Conservation (phyloP, 2,329 filamentous ascomycete genomes). For the Cladophialophora yegresii region DNA sequence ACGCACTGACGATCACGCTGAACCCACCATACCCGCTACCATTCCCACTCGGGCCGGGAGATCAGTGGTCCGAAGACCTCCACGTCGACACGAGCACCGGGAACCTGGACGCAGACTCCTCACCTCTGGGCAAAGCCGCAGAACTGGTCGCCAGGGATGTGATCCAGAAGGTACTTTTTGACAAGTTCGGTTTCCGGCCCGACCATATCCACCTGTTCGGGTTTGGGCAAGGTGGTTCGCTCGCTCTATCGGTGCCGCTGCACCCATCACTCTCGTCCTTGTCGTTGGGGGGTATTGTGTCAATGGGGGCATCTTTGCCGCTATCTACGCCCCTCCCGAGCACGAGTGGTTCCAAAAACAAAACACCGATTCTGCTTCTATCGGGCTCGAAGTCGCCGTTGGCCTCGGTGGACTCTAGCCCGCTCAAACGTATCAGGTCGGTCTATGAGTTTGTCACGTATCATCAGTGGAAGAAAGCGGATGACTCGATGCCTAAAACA, state of each 20-base stretch:
- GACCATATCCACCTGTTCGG: slow-evolving; percentile 66
- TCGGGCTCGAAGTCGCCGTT: slow-evolving; percentile 43
- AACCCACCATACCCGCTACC: slow-evolving; percentile 71
- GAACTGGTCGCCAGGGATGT: slow-evolving; percentile 54
- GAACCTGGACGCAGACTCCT: slow-evolving; percentile 62
- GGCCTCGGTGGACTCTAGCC: slow-evolving; percentile 61
- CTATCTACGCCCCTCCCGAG: slow-evolving; percentile 39
- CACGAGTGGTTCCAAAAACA: slow-evolving; percentile 41
- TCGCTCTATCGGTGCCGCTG: slow-evolving; percentile 60
- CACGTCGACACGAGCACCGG: slow-evolving; percentile 55
- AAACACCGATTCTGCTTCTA: slow-evolving; percentile 48
- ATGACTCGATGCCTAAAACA: slow-evolving; percentile 79
- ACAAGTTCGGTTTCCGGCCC: slow-evolving; percentile 60
- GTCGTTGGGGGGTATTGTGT: slow-evolving; percentile 46
- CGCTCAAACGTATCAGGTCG: slow-evolving; percentile 63
- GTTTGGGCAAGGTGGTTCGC: slow-evolving; percentile 67
- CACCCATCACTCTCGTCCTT: slow-evolving; percentile 41
- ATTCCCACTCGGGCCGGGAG: slow-evolving; percentile 60
- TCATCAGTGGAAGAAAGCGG: slow-evolving; percentile 68
- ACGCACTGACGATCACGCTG: slow-evolving; percentile 73
- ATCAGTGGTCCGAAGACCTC: slow-evolving; percentile 71
- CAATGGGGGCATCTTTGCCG: slow-evolving; percentile 48
- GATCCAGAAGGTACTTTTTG: slow-evolving; percentile 55
- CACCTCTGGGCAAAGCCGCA: slow-evolving; percentile 59
- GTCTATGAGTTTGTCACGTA: slow-evolving; percentile 68